Base-by-base conservation (phyloP, 2,329 filamentous ascomycete species). In the Trichoderma simmonsii region DNA sequence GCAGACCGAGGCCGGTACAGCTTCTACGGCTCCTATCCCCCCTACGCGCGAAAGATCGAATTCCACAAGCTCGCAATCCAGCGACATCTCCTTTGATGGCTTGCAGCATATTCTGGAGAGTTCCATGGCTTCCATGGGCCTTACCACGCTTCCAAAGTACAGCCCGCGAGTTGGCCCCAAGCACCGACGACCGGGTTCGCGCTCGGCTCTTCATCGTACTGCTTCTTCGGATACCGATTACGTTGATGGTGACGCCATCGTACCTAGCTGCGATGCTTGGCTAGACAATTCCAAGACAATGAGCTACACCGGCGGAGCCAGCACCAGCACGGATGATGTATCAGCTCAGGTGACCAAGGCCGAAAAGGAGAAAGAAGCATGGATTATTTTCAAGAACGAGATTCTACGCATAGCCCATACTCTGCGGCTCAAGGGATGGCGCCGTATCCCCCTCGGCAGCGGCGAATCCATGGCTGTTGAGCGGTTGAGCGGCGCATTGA, bases 281-380 rank as follows among this genome's bases (percentile, higher is more conserved):
- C 86, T 98, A 24, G 95, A 98, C 82, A 98, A 98, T 78, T 92
- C 93, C 6, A 96, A 95, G 82, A 97, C 95, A 0, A 85, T 97
- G 77, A 89, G 91, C 65, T 97, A 96, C 79, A 86, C 85, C 15
- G 90, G 90, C 4, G 81, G 82, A 11, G 78, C 78, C 30, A 78
- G 79, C 24, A 77, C 79, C 4, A 80, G 80, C 32, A 83, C 84
- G 18, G 84, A 86, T 60, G 84, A 86, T 28, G 36, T 71, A 78
- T 4, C 80, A 5, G 36, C 60, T 26, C 61, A 83, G 5, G 79
- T 83, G 3, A 79, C 82, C 59, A 84, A 82, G 72, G 85, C 86
- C 51, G 86, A 88, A 36, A 93, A 92, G 78, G 93, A 95, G 73
- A 88, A 85, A 56, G 90, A 93, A 78, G 90, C 90, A 3, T 98